phyloP scores from a whole-genome alignment of 768 basidiomycete species.

The Tylopilus sp. region DNA sequence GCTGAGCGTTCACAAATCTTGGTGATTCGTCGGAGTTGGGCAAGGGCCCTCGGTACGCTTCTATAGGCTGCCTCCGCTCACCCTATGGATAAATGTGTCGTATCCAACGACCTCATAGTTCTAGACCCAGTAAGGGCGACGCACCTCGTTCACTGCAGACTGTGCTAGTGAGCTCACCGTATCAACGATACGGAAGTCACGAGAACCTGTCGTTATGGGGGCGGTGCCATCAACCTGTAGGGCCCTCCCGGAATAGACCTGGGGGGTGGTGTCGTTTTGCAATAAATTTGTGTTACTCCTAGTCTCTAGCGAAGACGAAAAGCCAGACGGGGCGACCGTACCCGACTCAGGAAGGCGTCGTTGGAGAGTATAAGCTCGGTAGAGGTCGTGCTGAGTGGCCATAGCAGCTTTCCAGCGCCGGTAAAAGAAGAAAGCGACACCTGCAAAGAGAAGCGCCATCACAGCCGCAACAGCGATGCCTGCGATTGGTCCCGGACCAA shows the following conservation, averaged over 20 bases:
- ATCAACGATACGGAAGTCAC: constrained; percentile 12
- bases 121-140: neutral
- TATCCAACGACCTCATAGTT: neutral
- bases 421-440: constrained; percentile 24
- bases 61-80: too few relatives aligned
- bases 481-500: constrained; percentile 22
- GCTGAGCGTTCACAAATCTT: too few relatives aligned
- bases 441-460: constrained; percentile 11
- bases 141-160: constrained; percentile 19
- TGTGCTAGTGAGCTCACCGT: neutral
- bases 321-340: constrained; percentile 4
- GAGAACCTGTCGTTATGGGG: neutral
- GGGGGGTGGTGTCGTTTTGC: constrained; percentile 4
- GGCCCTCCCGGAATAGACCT: constrained; percentile 1
- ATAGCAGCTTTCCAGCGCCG: constrained; percentile 26
- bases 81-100: too few relatives aligned
- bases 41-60: too few relatives aligned
- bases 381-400: constrained; percentile 10
- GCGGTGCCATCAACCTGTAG: constrained; percentile 4
- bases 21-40: too few relatives aligned
- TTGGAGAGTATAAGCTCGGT: constrained; percentile 11
- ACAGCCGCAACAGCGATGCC: constrained; percentile 19
- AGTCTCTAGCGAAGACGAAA: constrained; percentile 22
- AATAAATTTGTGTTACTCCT: constrained; percentile 11
- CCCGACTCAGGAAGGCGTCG: neutral